A percentile compares a stretch with the other conserved stretches of the same genome.
Conservation (phyloP, 495 filamentous ascomycete genomes). For the Tuber magnatum region DNA sequence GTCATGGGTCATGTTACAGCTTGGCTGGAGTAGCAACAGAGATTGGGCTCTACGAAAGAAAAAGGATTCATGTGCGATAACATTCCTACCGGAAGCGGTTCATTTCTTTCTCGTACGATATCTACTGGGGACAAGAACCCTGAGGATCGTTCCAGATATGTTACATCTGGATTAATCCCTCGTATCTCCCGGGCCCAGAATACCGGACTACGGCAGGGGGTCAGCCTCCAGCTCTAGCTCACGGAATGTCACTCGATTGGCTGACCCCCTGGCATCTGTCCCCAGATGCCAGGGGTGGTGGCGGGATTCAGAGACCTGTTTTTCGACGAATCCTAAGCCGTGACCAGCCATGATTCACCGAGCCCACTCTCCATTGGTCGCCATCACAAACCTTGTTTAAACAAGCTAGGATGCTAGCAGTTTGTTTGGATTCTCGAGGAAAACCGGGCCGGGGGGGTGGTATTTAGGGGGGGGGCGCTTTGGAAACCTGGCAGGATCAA, state of each 20-base stretch:
- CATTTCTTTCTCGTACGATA: neutral
- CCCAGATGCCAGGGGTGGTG: neutral
- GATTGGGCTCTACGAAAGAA: neutral
- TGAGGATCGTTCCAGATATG: neutral
- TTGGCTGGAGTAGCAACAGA: neutral
- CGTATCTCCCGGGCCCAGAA: neutral
- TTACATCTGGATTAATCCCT: neutral
- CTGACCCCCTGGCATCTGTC: too few species aligned
- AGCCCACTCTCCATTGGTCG: neutral
- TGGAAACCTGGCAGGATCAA: neutral
- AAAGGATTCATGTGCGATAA: neutral
- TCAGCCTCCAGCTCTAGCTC: neutral
- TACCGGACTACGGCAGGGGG: neutral
- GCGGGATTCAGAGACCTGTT: neutral
- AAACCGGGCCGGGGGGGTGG: neutral
- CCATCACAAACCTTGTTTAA: constrained; percentile 1
- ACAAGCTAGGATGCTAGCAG: neutral
- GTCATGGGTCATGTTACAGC: neutral
- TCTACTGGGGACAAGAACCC: neutral
- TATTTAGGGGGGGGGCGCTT: neutral
- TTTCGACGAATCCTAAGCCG: neutral
- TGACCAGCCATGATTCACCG: neutral
- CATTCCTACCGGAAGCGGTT: neutral
- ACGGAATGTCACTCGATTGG: constrained; percentile 3
- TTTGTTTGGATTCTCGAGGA: neutral